Evolutionary conservation across 768 basidiomycete genomes (phyloP).

Genomic region (Suillus sp.): DNA sequence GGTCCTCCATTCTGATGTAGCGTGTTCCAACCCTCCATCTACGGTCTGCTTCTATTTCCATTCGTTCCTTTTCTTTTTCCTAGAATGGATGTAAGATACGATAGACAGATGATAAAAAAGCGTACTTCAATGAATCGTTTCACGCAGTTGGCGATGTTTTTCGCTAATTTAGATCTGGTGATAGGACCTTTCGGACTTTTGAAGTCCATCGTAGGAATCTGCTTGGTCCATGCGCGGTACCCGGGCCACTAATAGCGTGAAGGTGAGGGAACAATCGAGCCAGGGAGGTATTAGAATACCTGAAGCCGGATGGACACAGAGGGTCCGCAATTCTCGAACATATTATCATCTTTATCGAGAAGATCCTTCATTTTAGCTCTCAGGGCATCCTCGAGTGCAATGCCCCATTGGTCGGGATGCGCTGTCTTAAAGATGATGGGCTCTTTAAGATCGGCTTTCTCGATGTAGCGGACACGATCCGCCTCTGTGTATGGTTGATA

Average conservation of each 20-base stretch:
- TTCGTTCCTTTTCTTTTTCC: slow-evolving; percentile 49
- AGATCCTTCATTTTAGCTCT: slow-evolving; percentile 60
- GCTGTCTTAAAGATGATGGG: slow-evolving; percentile 67
- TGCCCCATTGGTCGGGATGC: slow-evolving; percentile 57
- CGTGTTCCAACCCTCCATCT: slow-evolving; percentile 63
- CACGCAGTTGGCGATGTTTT: slow-evolving; percentile 78
- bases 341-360: slow-evolving; percentile 57
- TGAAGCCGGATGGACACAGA: slow-evolving; percentile 80
- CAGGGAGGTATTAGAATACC: slow-evolving; percentile 40
- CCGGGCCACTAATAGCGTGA: slow-evolving; percentile 67
- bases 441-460: slow-evolving; percentile 60
- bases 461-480: slow-evolving; percentile 76
- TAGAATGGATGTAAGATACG: slow-evolving; percentile 27
- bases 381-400: slow-evolving; percentile 64
- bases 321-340: slow-evolving; percentile 74
- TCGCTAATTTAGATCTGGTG: slow-evolving; percentile 73
- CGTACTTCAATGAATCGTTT: slow-evolving; percentile 65
- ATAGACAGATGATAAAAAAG: slow-evolving; percentile 5
- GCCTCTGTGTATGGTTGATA: slow-evolving; percentile 79
- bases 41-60: slow-evolving; percentile 66
- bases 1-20: slow-evolving; percentile 63
- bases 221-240: slow-evolving; percentile 74
- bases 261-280: neutral
- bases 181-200: slow-evolving; percentile 77
- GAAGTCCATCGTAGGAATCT: slow-evolving; percentile 84